A percentile compares a stretch with the other conserved stretches of the same genome.
phyloP scores from a whole-genome alignment of 495 filamentous ascomycete genomes.

The Articulospora tetracladia region DNA sequence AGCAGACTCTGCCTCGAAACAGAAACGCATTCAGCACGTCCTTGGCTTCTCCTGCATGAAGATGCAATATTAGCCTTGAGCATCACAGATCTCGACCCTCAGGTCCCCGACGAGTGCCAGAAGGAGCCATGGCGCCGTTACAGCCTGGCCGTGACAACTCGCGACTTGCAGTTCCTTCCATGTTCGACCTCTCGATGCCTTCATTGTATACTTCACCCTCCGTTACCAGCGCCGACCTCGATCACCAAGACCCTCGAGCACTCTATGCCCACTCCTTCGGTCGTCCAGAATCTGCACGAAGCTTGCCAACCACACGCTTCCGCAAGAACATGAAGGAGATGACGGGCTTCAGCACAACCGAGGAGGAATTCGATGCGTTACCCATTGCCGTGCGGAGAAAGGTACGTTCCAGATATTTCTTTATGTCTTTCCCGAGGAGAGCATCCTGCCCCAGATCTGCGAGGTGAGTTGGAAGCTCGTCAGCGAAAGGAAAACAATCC shows the following conservation, averaged over 20 bases:
- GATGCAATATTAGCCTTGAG: conserved; percentile 8
- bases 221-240: conserved; percentile 47
- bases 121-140: conserved; percentile 4
- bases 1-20: background rate
- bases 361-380: conserved; percentile 47
- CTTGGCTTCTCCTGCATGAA: conserved; percentile 6
- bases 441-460: background rate
- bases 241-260: conserved; percentile 14
- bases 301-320: conserved; percentile 12
- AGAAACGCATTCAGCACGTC: background rate
- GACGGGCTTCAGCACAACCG: conserved; percentile 22
- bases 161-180: conserved; percentile 14
- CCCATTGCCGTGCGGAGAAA: conserved; percentile 55
- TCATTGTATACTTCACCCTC: conserved; percentile 13
- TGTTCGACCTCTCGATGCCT: conserved; percentile 29
- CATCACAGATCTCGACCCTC: background rate
- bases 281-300: conserved; percentile 21
- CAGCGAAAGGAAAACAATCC: background rate
- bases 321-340: conserved; percentile 27
- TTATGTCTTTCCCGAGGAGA: conserved; percentile 1
- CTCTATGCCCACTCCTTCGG: conserved; percentile 23
- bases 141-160: background rate
- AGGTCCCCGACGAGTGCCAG: background rate
- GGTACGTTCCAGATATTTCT: conserved; percentile 33
- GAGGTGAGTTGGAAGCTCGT: background rate